Conservation (phyloP, 495 filamentous ascomycete genomes). For the Xylaria venustula region DNA sequence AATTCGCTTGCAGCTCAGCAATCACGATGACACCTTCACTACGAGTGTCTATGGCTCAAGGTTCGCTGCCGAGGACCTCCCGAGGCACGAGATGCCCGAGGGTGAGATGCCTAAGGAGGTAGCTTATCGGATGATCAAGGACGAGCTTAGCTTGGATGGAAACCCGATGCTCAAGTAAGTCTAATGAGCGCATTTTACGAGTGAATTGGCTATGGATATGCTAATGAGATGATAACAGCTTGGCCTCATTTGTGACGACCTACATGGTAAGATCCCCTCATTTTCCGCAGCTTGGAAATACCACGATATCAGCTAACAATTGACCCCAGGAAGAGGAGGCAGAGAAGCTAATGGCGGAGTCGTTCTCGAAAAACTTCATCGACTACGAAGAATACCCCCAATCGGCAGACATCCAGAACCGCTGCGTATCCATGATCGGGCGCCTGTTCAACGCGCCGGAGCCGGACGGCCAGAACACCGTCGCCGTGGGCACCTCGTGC, state of each 20-base stretch:
- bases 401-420: conserved; percentile 85
- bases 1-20: conserved; percentile 42
- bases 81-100: conserved; percentile 86
- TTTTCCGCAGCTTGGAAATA: not conserved
- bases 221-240: conserved; percentile 37
- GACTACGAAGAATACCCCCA: conserved; percentile 93
- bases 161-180: conserved; percentile 82
- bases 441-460: conserved; percentile 75
- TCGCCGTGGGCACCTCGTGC: conserved; percentile 79
- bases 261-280: conserved; percentile 62
- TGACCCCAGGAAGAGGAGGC: conserved; percentile 75
- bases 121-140: conserved; percentile 95
- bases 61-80: conserved; percentile 76
- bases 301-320: not conserved
- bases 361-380: conserved; percentile 90
- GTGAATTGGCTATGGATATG: conserved; percentile 15
- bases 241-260: conserved; percentile 81
- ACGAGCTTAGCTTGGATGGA: conserved; percentile 86
- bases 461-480: conserved; percentile 38
- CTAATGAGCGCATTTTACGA: not conserved
- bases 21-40: conserved; percentile 61
- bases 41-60: conserved; percentile 81
- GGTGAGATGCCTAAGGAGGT: conserved; percentile 82
- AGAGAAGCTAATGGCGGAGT: conserved; percentile 86
- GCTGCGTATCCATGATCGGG: conserved; percentile 92